Conservation (phyloP, 2,329 filamentous ascomycete species). For the Fusarium brachygibbosum region DNA sequence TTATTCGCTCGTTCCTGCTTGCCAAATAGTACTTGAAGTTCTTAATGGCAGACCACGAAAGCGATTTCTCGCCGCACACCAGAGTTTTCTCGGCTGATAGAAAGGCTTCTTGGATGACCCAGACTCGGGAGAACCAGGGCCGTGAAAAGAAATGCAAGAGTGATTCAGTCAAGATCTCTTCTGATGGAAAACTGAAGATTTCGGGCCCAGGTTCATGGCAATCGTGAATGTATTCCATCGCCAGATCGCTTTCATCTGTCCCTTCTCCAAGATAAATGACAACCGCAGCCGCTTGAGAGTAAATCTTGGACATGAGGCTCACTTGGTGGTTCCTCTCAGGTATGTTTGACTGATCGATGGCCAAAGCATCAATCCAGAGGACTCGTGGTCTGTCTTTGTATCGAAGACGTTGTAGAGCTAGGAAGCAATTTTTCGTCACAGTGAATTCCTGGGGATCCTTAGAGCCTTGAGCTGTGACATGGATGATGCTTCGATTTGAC, state of each 20-base stretch:
- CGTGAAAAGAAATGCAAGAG: neutral
- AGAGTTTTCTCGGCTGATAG: too few species aligned
- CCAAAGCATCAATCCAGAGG: constrained; percentile 7
- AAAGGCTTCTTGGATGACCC: constrained; percentile 1
- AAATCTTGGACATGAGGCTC: constrained; percentile 5
- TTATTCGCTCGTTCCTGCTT: too few species aligned
- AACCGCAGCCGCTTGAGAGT: neutral
- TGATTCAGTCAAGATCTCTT: neutral
- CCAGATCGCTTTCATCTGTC: neutral
- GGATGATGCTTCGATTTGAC: neutral
- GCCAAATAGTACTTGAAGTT: too few species aligned
- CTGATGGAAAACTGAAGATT: neutral
- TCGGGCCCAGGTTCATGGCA: neutral
- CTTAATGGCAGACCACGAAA: too few species aligned
- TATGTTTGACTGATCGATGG: neutral
- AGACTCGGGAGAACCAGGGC: constrained; percentile 1
- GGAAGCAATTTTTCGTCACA: neutral
- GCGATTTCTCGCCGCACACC: too few species aligned
- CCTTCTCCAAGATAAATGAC: neutral
- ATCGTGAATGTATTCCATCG: neutral
- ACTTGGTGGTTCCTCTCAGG: neutral
- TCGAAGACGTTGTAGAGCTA: neutral
- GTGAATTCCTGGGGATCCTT: accelerated
- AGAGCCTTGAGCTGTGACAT: neutral
- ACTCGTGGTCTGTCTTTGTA: neutral